phyloP scores from a whole-genome alignment of 2,329 filamentous ascomycete species.

The Sporothrix brasiliensis region DNA sequence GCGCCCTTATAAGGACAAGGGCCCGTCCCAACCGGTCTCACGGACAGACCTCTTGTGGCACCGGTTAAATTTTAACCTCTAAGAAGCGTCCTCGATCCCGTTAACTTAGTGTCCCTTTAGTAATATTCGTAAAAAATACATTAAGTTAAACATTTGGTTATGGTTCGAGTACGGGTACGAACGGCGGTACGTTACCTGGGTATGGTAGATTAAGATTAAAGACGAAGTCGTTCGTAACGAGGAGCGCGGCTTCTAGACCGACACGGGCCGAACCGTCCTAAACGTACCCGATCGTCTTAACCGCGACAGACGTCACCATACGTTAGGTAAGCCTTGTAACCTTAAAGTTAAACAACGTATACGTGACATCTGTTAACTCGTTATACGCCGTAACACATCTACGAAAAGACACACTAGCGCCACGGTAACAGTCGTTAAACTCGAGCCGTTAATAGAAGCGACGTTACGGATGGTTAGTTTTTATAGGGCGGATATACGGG shows the following conservation, averaged over 20 bases:
- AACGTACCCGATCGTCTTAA: background rate
- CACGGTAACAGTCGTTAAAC: background rate
- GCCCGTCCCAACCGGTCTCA: too few species aligned
- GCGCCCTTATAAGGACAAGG: too few species aligned
- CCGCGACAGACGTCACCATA: background rate
- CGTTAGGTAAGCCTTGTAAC: background rate
- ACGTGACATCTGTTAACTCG: background rate
- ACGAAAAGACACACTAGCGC: background rate
- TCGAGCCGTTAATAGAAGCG: background rate
- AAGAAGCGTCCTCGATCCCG: too few species aligned
- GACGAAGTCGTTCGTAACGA: background rate
- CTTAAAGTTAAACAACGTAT: background rate
- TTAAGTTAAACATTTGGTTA: background rate
- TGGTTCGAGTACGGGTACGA: background rate
- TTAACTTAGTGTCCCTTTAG: background rate
- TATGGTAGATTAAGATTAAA: background rate
- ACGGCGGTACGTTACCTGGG: background rate
- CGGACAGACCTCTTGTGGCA: too few species aligned
- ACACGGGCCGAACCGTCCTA: background rate
- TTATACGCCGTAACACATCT: background rate
- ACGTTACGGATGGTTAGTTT: background rate
- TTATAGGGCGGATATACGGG: background rate
- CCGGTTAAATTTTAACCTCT: too few species aligned
- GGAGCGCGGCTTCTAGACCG: background rate
- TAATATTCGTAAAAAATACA: background rate